Base-by-base conservation (phyloP, 257 asterid genomes). In the Lycium barbarum region DNA sequence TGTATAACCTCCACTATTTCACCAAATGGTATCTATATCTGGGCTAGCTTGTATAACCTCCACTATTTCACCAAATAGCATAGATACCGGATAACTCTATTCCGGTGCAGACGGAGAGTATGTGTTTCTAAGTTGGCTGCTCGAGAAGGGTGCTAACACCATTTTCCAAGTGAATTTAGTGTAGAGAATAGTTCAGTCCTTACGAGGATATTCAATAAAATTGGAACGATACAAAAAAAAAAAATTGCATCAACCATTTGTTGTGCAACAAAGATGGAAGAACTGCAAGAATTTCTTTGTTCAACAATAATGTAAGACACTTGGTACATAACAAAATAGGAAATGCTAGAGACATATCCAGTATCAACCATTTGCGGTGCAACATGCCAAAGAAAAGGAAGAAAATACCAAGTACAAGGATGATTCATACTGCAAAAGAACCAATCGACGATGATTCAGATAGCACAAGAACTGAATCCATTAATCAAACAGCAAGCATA, bases 401-500 rank as follows among this genome's bases (percentile, higher is more conserved):
- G 81, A 49, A n/a, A 74, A 74, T 43, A 74, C 3, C 5, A 74
- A 47, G n/a, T 13, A 1, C 2, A 74, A 7, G 26, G 61, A 76
- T 49, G 47, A 76, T 51, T 26, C 63, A 51, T 22, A 22, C 63
- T 22, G 47, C 43, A 73, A 11, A 12, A 49, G 59, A 45, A 73
- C 12, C 80, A 51, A 49, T 76, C 2, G 38, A 7, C 14, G 38
- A 76, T 51, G 47, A 53, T 22, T 51, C 3, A 57, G 81, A 76
- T 76, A 51, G 63, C 47, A 76, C 82, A 76, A 76, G 81, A 76
- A 51, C 47, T 45, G 5, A 57, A 76, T 76, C 63, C 82, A 76
- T 13, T 76, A 76, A 76, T 51, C 62, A 76, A 76, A 76, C 82
- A 53, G 82, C 82, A 76, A 76, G 45, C 82, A 74, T 49, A 49